Base-by-base conservation (phyloP, 108 stramenopile species). In the Nitzschia sp. region DNA sequence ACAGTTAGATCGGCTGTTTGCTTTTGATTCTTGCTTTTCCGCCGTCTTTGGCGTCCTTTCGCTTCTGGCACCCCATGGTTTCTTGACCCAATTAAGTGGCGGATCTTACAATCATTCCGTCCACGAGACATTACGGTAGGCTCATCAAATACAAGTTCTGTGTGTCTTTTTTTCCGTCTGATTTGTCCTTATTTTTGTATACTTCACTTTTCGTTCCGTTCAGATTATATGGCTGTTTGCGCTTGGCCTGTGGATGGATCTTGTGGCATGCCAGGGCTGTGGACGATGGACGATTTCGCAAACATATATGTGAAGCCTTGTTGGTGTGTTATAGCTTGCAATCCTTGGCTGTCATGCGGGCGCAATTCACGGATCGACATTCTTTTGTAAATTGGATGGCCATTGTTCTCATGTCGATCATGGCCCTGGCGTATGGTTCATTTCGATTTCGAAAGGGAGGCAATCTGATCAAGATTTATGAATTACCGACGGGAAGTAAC, bases 211-310 rank as follows among this genome's bases (percentile, higher is more conserved):
- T 42, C 13, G 38, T 6, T 9, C 6, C 38, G 13, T 0, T 15
- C 25, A 89, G 88, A 35, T 70, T 94, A 38, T 94, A 94, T 62
- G 93, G 87, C 0, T 94, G 93, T 62, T 57, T 94, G 27, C 85
- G 90, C 15, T 61, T 94, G 23, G 90, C 93, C 34, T 76, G 87
- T 46, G 93, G 93, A 2, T 91, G 89, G 88, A 94, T 94, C 48
- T 68, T 89, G 9, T 91, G 87, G 77, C 75, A 91, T 68, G 74
- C 85, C 9, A 62, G 93, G 28, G 47, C 65, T 23, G 90, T 94
- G 27, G 93, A 94, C 65, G 93, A 94, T 75, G 93, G 93, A 5
- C 70, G 75, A 54, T 91, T 94, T 67, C 88, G 93, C 54, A 74
- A 85, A 33, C 80, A 82, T 32, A 78, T 94, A n/a, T 91, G 89